A percentile compares a stretch with the other conserved stretches of the same genome.
Evolutionary conservation across 2,329 filamentous ascomycete genomes (phyloP).

Genomic region (Exserohilum rostratum): DNA sequence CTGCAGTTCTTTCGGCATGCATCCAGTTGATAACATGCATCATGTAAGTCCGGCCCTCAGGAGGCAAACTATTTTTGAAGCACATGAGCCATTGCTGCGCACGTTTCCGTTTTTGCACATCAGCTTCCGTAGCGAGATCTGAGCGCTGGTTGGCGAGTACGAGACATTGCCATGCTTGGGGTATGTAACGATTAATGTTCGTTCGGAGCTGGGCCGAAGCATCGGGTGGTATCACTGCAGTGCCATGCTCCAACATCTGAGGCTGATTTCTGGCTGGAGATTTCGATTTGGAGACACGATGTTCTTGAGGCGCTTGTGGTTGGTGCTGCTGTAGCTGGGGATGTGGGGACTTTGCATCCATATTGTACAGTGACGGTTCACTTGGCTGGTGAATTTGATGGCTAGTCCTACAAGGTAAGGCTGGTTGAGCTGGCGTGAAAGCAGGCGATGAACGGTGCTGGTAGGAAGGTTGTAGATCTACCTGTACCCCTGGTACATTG

Average conservation of each 20-base stretch:
- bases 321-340: neutral
- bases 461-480: too few relatives aligned
- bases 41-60: slow-evolving; percentile 2
- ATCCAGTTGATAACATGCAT: neutral
- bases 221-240: neutral
- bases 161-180: slow-evolving; percentile 3
- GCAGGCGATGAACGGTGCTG: neutral
- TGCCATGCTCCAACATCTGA: neutral
- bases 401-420: neutral
- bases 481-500: neutral
- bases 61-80: slow-evolving; percentile 1
- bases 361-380: neutral
- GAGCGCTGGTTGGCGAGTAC: neutral
- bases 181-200: slow-evolving; percentile 3
- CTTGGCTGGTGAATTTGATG: neutral
- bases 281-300: neutral
- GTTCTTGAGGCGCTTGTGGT: neutral
- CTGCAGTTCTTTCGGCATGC: neutral
- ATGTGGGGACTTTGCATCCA: neutral
- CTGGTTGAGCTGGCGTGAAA: neutral
- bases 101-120: neutral
- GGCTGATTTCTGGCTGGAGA: neutral
- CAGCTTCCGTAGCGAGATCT: neutral
- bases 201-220: neutral
- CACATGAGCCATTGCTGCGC: slow-evolving; percentile 1